These are phyloP conservation scores for Gossypium ekmanianum DNA, from an alignment of 345 rosid genomes.

Conservation along the genomic window DNA sequence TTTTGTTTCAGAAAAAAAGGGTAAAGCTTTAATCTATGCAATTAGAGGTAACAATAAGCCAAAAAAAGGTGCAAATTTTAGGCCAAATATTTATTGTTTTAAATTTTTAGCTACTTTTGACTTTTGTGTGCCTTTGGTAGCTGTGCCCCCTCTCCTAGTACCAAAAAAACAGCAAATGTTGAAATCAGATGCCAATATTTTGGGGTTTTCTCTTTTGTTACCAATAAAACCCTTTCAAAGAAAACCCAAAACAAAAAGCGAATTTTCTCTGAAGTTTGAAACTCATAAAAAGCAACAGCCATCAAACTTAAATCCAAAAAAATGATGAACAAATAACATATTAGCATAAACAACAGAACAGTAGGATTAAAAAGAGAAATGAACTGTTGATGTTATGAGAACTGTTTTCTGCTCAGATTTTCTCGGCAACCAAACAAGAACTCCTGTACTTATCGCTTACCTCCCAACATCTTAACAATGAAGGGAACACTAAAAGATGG, in stretches of 20 bases:
- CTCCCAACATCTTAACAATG: background rate
- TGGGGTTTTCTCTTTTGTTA: background rate
- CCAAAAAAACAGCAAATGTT: background rate
- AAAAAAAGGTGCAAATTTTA: background rate
- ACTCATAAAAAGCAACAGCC: background rate
- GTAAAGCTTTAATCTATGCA: background rate
- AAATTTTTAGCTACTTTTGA: constrained; percentile 19
- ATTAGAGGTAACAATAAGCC: background rate
- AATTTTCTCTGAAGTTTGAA: background rate
- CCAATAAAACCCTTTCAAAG: background rate
- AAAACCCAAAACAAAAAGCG: background rate
- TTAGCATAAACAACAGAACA: background rate
- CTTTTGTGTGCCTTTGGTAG: constrained; percentile 1
- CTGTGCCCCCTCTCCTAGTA: background rate
- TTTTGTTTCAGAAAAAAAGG: background rate
- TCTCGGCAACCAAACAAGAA: background rate
- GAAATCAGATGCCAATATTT: background rate
- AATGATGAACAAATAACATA: background rate
- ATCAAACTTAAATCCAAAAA: background rate
- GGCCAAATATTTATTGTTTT: background rate
- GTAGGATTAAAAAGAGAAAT: background rate
- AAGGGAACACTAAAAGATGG: background rate
- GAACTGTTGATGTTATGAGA: background rate
- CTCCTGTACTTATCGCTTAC: background rate
- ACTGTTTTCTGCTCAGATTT: background rate